Conservation (phyloP, 2,329 filamentous ascomycete genomes). For the Colletotrichum limetticola region DNA sequence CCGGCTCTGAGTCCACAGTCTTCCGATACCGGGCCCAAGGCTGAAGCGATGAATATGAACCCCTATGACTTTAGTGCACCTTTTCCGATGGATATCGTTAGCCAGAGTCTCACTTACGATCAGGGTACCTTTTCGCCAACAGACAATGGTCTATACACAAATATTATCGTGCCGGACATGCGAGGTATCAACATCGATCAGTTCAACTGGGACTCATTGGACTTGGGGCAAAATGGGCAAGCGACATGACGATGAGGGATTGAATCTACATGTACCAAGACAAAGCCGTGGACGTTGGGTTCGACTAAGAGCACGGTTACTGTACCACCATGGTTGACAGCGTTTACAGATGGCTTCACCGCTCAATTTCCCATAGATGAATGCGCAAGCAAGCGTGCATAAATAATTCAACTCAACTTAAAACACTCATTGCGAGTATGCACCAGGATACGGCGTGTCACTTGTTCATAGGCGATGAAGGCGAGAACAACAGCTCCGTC, state of each 20-base stretch:
- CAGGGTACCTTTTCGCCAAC: neutral
- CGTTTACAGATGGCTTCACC: neutral
- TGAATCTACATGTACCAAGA: neutral
- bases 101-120: neutral
- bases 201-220: neutral
- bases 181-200: neutral
- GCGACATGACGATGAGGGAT: neutral
- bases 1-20: neutral
- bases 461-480: neutral
- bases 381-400: neutral
- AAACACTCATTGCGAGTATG: neutral
- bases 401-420: neutral
- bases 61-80: neutral
- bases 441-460: no score
- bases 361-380: neutral
- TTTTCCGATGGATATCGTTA: neutral
- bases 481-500: neutral
- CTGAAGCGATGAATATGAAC: neutral
- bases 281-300: neutral
- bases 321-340: neutral
- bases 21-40: neutral
- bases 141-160: neutral
- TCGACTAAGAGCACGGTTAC: neutral
- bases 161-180: neutral
- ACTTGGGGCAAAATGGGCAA: neutral